Conservation (phyloP, 2,329 filamentous ascomycete genomes). For the Claviceps pusilla region DNA sequence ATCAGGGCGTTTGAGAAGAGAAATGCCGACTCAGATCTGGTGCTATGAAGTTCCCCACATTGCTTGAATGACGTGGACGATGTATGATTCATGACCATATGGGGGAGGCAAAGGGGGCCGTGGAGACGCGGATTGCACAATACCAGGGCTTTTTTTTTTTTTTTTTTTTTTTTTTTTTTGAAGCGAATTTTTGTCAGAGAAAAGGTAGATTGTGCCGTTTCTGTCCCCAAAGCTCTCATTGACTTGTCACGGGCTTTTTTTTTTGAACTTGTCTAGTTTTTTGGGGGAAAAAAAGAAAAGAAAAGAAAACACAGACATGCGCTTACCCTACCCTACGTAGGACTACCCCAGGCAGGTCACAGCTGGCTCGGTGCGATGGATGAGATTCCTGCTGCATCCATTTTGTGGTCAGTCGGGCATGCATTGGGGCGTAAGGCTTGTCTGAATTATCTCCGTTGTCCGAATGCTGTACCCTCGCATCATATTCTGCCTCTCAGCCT, state of each 20-base stretch:
- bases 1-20: neutral
- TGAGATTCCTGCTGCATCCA: neutral
- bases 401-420: neutral
- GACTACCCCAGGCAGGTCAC: neutral
- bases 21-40: neutral
- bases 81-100: neutral
- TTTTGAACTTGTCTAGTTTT: too few relatives aligned
- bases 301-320: too few relatives aligned
- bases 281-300: too few relatives aligned
- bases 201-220: neutral
- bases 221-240: neutral
- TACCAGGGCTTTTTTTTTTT: neutral
- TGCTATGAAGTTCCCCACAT: neutral
- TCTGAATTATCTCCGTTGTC: neutral
- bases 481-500: neutral
- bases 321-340: neutral
- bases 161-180: neutral
- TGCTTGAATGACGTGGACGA: neutral
- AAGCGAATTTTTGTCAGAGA: neutral
- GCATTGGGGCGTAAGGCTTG: neutral
- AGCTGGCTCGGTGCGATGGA: neutral
- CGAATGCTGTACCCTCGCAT: neutral
- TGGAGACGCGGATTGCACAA: too few relatives aligned
- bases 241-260: neutral
- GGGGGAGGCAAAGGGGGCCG: neutral